These are phyloP conservation scores for Opeltia flavorubescens DNA, from an alignment of 495 filamentous ascomycete genomes.

Conservation along the genomic window DNA sequence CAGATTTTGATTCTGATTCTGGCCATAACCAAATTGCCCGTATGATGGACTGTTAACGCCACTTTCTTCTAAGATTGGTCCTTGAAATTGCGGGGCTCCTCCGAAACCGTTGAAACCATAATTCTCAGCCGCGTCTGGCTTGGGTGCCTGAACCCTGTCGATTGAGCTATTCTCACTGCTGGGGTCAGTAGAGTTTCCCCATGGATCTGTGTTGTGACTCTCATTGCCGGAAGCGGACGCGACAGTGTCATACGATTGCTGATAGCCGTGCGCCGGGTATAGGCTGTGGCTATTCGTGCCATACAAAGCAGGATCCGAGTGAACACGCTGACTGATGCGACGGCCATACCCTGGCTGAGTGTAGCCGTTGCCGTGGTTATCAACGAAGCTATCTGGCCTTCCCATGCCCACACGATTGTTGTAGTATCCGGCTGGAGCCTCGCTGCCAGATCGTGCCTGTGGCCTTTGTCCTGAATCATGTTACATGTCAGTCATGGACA, in stretches of 20 bases:
- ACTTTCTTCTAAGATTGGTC: slow-evolving; percentile 25
- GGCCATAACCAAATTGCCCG: slow-evolving; percentile 14
- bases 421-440: slow-evolving; percentile 20
- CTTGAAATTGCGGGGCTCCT: slow-evolving; percentile 24
- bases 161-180: slow-evolving; percentile 85
- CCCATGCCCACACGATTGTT: slow-evolving; percentile 27
- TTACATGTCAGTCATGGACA: neutral
- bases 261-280: slow-evolving; percentile 54
- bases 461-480: slow-evolving; percentile 8
- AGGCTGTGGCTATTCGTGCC: slow-evolving; percentile 30
- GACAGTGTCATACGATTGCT: slow-evolving; percentile 71
- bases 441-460: slow-evolving; percentile 4
- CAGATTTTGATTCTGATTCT: slow-evolving; percentile 9
- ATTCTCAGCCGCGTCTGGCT: slow-evolving; percentile 36
- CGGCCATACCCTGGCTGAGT: slow-evolving; percentile 23
- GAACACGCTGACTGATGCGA: slow-evolving; percentile 35
- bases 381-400: slow-evolving; percentile 43
- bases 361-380: slow-evolving; percentile 30
- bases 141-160: slow-evolving; percentile 50
- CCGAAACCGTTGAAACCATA: slow-evolving; percentile 43
- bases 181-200: slow-evolving; percentile 73
- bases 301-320: slow-evolving; percentile 29
- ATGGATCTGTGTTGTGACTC: slow-evolving; percentile 51
- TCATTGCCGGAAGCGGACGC: slow-evolving; percentile 58
- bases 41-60: slow-evolving; percentile 15